Evolutionary conservation across 129 eudicot genomes (phyloP), one percentile per base, ranked within the genome.

Genomic region (Flaveria ramosissima): DNA sequence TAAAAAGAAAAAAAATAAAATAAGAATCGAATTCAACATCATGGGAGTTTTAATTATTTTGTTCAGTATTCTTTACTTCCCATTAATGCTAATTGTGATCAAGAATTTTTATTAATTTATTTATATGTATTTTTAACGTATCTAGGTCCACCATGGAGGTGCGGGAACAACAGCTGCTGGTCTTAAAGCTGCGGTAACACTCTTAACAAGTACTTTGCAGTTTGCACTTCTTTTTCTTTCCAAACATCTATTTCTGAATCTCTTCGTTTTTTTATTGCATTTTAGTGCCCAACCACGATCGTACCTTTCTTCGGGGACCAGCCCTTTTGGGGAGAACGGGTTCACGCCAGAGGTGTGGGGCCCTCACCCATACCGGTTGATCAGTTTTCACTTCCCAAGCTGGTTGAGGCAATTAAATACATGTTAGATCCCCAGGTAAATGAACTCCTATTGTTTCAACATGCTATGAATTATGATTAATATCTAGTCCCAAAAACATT

Each of bases 81-180:
- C 32, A 27, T 27, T 3, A 17, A 56, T 56, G 52, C 69, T 42
- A 3, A 26, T 59, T 7, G 1, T 42, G 45, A 61, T 53, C 1
- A 43, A 41, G 21, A 59, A 41, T 55, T 56, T 73, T 39, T 12
- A 68, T 14, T 52, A 69, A 65, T 65, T 32, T 1, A 2, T 32
- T 36, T 6, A 65, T 36, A 3, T 56, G 7, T 73, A 39, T 20
- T 77, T 77, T 20, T 47, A 65, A 26, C 74, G 32, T 45, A 59
- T 73, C 16, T 80, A 95, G 99, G 97, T 95, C 59, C 99, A 95
- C 81, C 99, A 95, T 80, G 99, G 99, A 74, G 99, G 99, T 76
- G 99, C 97, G 70, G 99, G 99, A 80, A 95, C 99, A 80, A 95
- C 99, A 53, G 97, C 99, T 68, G 99, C 99, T 67, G 97, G 99